These are phyloP conservation scores for Russula foetens DNA, from an alignment of 768 basidiomycete species.

Conservation along the genomic window DNA sequence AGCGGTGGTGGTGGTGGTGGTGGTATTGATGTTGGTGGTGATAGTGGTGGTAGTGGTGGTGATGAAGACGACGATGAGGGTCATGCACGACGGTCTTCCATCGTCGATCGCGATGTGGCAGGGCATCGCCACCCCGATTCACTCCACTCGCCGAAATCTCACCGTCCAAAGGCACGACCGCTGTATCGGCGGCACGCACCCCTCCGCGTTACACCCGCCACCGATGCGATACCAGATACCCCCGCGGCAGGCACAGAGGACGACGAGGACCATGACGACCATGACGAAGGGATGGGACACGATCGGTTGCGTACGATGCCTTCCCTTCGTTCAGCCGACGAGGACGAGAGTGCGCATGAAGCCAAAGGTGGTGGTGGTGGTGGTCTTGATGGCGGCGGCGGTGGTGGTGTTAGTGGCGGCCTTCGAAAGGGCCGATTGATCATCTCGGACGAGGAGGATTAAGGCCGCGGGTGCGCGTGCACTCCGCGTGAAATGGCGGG, in stretches of 20 bases:
- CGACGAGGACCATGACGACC: no score
- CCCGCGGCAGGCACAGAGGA: neutral
- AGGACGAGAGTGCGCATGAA: neutral
- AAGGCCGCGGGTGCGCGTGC: constrained; percentile 16
- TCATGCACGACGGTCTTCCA: neutral
- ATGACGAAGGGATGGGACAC: neutral
- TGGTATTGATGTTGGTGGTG: neutral
- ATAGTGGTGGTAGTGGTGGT: neutral
- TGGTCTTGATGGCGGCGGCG: neutral
- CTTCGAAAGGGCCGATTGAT: constrained; percentile 28
- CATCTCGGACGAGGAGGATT: constrained; percentile 35
- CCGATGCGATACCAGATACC: no score
- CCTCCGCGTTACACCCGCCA: no score
- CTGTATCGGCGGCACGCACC: constrained; percentile 6
- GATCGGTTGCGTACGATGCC: neutral
- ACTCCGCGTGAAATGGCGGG: constrained; percentile 10
- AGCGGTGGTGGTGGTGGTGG: neutral
- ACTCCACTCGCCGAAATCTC: constrained; percentile 23
- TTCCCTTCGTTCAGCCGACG: neutral
- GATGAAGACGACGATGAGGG: neutral
- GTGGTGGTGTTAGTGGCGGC: neutral
- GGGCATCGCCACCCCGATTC: neutral
- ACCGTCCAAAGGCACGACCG: constrained; percentile 35
- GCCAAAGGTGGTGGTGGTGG: neutral
- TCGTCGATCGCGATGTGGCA: neutral